A percentile compares a stretch with the other conserved stretches of the same genome.
Conservation (phyloP, 352 stramenopile species). For the Hyaloperonospora brassicae region DNA sequence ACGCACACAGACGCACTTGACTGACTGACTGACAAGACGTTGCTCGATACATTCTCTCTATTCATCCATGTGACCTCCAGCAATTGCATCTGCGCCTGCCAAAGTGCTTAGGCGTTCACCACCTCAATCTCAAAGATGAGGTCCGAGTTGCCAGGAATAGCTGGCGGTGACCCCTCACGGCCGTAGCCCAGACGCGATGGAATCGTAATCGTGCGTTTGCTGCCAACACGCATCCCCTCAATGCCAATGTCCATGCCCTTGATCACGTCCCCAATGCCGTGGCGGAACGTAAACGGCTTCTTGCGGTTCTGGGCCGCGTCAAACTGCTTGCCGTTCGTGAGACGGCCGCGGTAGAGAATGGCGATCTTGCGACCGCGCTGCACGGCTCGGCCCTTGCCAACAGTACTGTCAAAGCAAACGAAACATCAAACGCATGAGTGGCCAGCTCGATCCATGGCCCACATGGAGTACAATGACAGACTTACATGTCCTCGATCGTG, state of each 20-base stretch:
- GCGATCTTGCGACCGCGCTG: constrained; percentile 62
- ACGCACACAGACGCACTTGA: too few relatives aligned
- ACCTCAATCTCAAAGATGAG: constrained; percentile 93
- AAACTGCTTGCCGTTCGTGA: constrained; percentile 83
- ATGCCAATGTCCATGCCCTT: constrained; percentile 95
- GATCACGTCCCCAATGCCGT: constrained; percentile 88
- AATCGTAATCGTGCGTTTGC: constrained; percentile 91
- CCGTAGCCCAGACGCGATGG: constrained; percentile 93
- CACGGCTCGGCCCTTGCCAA: constrained; percentile 61
- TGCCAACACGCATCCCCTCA: constrained; percentile 74
- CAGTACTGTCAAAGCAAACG: constrained; percentile 29
- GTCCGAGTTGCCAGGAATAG: constrained; percentile 88
- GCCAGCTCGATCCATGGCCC: constrained; percentile 2
- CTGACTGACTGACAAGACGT: too few relatives aligned
- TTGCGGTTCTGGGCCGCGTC: constrained; percentile 76
- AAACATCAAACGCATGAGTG: constrained; percentile 11
- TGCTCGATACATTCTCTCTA: too few relatives aligned
- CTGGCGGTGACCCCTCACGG: constrained; percentile 55
- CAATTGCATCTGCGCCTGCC: not conserved
- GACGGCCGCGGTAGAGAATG: constrained; percentile 73
- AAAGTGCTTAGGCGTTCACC: constrained; percentile 36
- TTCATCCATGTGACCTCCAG: too few relatives aligned
- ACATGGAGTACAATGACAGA: not conserved
- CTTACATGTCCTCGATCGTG: constrained; percentile 70
- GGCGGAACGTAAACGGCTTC: constrained; percentile 77